Conservation (phyloP, 306 rosid genomes). For the Prunus armeniaca region DNA sequence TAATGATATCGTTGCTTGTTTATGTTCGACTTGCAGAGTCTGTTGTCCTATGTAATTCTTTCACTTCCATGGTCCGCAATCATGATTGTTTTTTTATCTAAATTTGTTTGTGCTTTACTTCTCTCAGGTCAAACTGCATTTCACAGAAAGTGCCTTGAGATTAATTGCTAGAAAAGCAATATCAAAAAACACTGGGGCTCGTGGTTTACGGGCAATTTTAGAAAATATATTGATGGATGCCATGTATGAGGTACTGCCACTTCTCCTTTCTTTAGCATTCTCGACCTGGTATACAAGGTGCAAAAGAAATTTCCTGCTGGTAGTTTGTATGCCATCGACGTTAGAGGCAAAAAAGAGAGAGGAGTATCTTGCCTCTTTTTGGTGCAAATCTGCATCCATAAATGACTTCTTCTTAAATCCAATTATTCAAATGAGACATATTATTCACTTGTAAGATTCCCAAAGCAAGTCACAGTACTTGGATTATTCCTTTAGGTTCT, state of each 20-base stretch:
- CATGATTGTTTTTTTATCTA: conserved; percentile 16
- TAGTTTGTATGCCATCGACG: too few species aligned
- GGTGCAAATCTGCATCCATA: too few species aligned
- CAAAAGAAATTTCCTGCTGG: too few species aligned
- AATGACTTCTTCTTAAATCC: too few species aligned
- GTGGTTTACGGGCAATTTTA: conserved; percentile 78
- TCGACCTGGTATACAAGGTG: background rate
- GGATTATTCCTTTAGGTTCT: too few species aligned
- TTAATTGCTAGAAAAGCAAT: conserved; percentile 78
- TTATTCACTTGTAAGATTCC: too few species aligned
- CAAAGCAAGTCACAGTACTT: too few species aligned
- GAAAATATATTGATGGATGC: conserved; percentile 89
- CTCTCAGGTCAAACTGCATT: conserved; percentile 83
- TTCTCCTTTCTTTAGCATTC: conserved; percentile 17
- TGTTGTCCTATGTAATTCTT: conserved; percentile 10
- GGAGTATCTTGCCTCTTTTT: too few species aligned
- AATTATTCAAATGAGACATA: too few species aligned
- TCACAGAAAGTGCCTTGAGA: conserved; percentile 58
- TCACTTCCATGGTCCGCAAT: conserved; percentile 12
- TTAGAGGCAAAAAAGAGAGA: too few species aligned
- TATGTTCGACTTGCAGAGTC: background rate
- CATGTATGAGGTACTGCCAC: conserved; percentile 79
- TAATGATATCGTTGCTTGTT: background rate
- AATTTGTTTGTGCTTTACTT: conserved; percentile 14
- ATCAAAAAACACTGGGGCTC: conserved; percentile 86